Evolutionary conservation across 2,329 filamentous ascomycete species (phyloP).

Genomic region (Talaromyces sp.): DNA sequence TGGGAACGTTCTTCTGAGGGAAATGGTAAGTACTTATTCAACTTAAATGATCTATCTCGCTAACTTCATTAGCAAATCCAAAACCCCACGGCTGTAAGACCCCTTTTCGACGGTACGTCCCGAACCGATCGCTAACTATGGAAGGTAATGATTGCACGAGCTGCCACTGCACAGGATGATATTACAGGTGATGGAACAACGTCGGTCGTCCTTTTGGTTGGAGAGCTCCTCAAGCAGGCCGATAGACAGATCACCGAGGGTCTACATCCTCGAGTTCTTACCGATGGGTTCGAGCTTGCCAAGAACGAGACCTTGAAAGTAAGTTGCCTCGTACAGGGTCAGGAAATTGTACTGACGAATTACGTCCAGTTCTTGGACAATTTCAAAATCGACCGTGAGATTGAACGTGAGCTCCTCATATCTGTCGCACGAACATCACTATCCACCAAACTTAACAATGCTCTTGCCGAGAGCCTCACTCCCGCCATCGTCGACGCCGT

Average conservation of each 20-base stretch:
- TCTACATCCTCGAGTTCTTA: conserved; percentile 94
- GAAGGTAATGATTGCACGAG: conserved; percentile 66
- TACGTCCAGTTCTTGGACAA: conserved; percentile 73
- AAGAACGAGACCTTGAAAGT: conserved; percentile 90
- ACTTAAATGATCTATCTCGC: neutral
- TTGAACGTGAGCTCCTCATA: conserved; percentile 89
- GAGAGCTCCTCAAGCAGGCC: conserved; percentile 96
- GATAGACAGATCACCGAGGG: conserved; percentile 94
- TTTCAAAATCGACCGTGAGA: conserved; percentile 84
- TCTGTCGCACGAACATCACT: conserved; percentile 92
- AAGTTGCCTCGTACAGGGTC: conserved; percentile 18
- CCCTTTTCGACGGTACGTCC: conserved; percentile 12
- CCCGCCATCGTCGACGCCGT: conserved; percentile 96
- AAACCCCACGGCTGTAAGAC: conserved; percentile 84
- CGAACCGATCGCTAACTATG: conserved; percentile 9
- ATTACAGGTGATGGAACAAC: conserved; percentile 98
- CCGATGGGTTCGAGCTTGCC: conserved; percentile 94
- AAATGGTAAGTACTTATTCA: conserved; percentile 52
- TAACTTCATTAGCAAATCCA: conserved; percentile 69
- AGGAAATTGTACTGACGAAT: neutral
- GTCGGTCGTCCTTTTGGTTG: conserved; percentile 89
- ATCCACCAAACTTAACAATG: conserved; percentile 88
- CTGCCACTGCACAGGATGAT: conserved; percentile 95
- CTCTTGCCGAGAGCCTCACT: conserved; percentile 84
- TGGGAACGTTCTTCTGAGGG: conserved; percentile 76